Base-by-base conservation (phyloP, 2,329 filamentous ascomycete genomes). In the Cordyceps pruinosa region DNA sequence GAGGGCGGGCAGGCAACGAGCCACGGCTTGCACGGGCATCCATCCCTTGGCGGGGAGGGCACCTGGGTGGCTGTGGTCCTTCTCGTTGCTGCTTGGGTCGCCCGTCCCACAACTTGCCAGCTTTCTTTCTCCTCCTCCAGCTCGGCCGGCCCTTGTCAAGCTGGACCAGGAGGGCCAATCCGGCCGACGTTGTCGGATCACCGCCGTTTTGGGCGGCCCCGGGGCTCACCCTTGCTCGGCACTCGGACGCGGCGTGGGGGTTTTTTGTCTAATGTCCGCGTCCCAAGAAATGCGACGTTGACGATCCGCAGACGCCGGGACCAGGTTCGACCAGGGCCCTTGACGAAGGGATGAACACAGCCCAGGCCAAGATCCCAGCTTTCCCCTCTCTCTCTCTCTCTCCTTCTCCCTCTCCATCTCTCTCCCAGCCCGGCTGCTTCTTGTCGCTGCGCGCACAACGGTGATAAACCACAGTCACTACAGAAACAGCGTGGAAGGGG, bases 61-160 rank as follows among this genome's bases (percentile, higher is more conserved):
- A n/a, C 17, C 17, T 7, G 26, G 9, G 4, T 13, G 28, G 28
- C 17, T n/a, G 23, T 34, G 46, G 46, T 12, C 13, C 23, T 48
- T 48, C 19, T 48, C 28, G 28, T 4, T 13, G 12, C 4, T 10
- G 5, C 32, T 26, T 35, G 15, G 44, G n/a, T 47, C 21, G 17
- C n/a, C 25, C 37, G 37, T 34, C 49, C 37, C 49, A 52, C 51
- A 37, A 17, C 34, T 46, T 54, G n/a, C 25, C 10, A 21, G 25
- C 8, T 5, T 30, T n/a, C 17, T 5, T 41, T 28, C 41, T 17
- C 26, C 8, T 41, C 21, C 41, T n/a, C 39, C 39, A 25, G n/a
- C 39, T 35, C 12, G 19, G 19, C n/a, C 19, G 25, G 7, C 51
- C 42, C 42, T 26, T 55, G 51, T 55, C 41, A 55, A 55, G 51